Percentiles rank a stretch among this genome's conserved stretches.
Evolutionary conservation across 2,329 filamentous ascomycete genomes (phyloP).

Genomic region (Calonectria crousiana): DNA sequence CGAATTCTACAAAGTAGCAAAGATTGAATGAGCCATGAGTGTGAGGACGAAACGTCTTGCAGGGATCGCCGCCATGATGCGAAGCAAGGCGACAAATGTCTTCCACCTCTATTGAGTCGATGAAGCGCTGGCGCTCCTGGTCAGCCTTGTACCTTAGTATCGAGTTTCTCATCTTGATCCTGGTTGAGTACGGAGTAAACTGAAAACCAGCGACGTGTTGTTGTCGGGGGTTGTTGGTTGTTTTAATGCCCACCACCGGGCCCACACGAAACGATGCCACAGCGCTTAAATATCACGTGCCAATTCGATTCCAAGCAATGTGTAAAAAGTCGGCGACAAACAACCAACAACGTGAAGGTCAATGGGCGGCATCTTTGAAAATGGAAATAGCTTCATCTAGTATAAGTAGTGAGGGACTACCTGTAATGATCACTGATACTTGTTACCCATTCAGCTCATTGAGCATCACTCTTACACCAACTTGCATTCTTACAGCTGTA

Average conservation of each 20-base stretch:
- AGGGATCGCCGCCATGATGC: not conserved
- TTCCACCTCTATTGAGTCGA: not conserved
- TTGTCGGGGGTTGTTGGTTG: not conserved
- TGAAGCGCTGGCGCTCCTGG: not conserved
- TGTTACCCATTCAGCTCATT: too few relatives aligned
- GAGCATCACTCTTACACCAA: not conserved
- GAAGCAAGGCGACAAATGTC: not conserved
- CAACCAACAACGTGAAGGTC: not conserved
- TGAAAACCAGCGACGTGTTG: not conserved
- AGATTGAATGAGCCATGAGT: not conserved
- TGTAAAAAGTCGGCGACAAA: not conserved
- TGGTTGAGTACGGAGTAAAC: not conserved
- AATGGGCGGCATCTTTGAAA: not conserved
- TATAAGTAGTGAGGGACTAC: not conserved
- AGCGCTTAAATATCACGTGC: not conserved
- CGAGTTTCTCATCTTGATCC: not conserved
- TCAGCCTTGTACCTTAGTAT: not conserved
- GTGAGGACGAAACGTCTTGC: not conserved
- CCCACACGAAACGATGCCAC: not conserved
- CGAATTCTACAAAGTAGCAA: not conserved
- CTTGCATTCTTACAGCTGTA: too few relatives aligned
- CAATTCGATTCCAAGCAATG: not conserved
- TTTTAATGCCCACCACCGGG: not conserved
- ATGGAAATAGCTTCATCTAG: not conserved
- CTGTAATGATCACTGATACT: not conserved